Evolutionary conservation across 208 protist genomes (phyloP).

Genomic region (Strigomonas culicis): DNA sequence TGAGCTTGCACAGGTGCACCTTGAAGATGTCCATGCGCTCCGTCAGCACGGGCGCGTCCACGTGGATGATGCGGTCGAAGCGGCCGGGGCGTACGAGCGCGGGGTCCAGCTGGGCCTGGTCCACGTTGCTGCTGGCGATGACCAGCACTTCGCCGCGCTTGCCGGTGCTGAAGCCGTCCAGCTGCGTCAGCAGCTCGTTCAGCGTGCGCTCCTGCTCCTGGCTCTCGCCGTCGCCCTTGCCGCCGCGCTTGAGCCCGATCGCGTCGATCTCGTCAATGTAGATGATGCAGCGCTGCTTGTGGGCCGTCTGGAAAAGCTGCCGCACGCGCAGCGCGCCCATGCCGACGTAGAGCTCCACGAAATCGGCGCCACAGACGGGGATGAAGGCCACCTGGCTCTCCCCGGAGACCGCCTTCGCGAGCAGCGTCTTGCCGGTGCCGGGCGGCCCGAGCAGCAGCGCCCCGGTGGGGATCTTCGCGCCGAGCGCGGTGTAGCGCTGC

Average conservation of each 20-base stretch:
- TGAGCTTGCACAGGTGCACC: constrained; percentile 88
- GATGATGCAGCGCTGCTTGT: constrained; percentile 94
- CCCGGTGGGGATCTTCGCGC: constrained; percentile 82
- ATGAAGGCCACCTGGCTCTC: constrained; percentile 93
- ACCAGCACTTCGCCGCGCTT: constrained; percentile 88
- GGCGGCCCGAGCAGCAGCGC: constrained; percentile 90
- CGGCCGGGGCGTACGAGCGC: constrained; percentile 90
- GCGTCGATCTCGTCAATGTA: constrained; percentile 99
- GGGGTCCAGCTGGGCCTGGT: constrained; percentile 87
- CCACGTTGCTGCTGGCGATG: constrained; percentile 96
- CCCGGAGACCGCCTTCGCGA: constrained; percentile 92
- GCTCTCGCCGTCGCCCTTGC: constrained; percentile 66
- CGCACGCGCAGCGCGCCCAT: constrained; percentile 92
- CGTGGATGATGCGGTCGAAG: constrained; percentile 94
- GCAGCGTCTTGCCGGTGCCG: constrained; percentile 93
- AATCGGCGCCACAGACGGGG: constrained; percentile 91
- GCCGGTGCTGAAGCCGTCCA: constrained; percentile 93
- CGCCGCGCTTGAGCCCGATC: constrained; percentile 84
- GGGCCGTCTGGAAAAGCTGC: constrained; percentile 93
- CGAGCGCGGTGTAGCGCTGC: constrained; percentile 67
- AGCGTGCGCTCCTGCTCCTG: constrained; percentile 97
- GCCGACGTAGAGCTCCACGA: constrained; percentile 97
- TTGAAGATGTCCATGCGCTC: constrained; percentile 96
- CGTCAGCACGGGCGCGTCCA: constrained; percentile 90
- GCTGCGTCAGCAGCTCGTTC: constrained; percentile 96